Conservation (phyloP, 139 green algal genomes). For the Ettlia oleoabundans region DNA sequence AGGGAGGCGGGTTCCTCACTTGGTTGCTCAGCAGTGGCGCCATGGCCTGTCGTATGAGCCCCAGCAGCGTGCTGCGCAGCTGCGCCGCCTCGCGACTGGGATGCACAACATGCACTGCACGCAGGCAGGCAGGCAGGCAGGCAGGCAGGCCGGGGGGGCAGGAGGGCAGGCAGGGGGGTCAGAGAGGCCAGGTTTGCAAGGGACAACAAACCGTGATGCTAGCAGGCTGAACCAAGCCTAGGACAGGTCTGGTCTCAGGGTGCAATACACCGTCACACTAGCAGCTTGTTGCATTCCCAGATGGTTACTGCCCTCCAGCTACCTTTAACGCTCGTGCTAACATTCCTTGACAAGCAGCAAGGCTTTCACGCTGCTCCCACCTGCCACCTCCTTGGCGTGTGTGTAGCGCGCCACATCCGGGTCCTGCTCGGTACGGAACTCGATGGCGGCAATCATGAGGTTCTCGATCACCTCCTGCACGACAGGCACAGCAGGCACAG, state of each 20-base stretch:
- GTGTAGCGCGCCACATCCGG: constrained; percentile 19
- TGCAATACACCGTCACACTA: background rate
- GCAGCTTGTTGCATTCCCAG: background rate
- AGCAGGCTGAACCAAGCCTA: background rate
- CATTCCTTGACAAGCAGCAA: background rate
- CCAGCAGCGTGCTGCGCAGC: constrained; percentile 30
- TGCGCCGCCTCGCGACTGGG: constrained; percentile 43
- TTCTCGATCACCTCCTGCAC: constrained; percentile 83
- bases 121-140: too few species aligned
- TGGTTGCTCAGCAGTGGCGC: constrained; percentile 30
- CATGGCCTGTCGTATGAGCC: constrained; percentile 36
- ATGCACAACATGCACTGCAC: constrained; percentile 36
- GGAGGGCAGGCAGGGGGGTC: background rate
- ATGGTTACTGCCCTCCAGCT: background rate
- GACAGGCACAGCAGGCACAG: background rate
- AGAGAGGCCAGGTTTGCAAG: background rate
- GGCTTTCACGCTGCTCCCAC: background rate
- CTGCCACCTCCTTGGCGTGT: background rate
- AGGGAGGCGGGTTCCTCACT: background rate
- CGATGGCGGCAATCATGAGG: constrained; percentile 74
- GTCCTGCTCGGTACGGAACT: constrained; percentile 84
- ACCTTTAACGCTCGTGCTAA: too few species aligned
- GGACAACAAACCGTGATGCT: background rate
- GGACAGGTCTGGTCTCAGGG: background rate
- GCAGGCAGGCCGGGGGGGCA: too few species aligned